Percentiles rank a stretch among this genome's conserved stretches.
Evolutionary conservation across 2,329 filamentous ascomycete genomes (phyloP).

Genomic region (Neurospora sp.): DNA sequence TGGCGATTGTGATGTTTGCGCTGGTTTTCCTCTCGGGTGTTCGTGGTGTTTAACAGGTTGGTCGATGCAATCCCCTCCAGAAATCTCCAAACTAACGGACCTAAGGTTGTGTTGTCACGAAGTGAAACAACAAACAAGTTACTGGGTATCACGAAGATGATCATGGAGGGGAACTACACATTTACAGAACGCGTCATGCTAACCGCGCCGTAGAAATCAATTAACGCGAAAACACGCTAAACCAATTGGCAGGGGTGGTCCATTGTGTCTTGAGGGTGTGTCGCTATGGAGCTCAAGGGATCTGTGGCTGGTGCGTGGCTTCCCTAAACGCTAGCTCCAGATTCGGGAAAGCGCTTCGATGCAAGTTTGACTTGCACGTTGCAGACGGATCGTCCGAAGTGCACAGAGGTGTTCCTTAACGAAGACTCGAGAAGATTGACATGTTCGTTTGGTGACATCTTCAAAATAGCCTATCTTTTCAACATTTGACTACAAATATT

Average conservation of each 20-base stretch:
- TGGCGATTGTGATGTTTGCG: not conserved
- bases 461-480: not conserved
- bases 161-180: not conserved
- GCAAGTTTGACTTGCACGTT: not conserved
- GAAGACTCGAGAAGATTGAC: not conserved
- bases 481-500: not conserved
- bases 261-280: not conserved
- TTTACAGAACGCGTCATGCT: slow-evolving; percentile 4
- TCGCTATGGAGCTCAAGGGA: not conserved
- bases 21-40: not conserved
- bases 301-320: not conserved
- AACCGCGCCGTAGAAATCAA: slow-evolving; percentile 7
- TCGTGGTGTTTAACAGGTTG: not conserved
- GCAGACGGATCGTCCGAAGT: not conserved
- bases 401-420: not conserved
- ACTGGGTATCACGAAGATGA: not conserved
- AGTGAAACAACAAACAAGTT: not conserved
- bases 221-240: slow-evolving; percentile 9
- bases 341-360: not conserved
- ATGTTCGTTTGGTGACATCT: not conserved
- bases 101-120: not conserved
- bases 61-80: not conserved
- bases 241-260: not conserved
- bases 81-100: not conserved
- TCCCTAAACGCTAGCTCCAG: not conserved